phyloP scores from a whole-genome alignment of 352 stramenopile genomes.

The Saprolegnia diclina region DNA sequence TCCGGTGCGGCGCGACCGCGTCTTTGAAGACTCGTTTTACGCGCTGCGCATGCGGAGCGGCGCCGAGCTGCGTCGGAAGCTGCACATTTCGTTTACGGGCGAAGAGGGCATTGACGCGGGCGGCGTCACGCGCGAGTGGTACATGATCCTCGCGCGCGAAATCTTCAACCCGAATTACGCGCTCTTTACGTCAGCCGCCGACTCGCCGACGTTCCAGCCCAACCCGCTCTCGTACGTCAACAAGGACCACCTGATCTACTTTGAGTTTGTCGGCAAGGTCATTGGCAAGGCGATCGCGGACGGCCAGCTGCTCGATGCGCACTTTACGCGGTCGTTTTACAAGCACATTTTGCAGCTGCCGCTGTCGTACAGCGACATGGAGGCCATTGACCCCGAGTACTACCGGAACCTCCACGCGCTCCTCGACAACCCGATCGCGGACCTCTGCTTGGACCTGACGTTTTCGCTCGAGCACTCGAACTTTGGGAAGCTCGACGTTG shows the following conservation, averaged over 20 bases:
- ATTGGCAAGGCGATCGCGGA: constrained; percentile 99
- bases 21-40: constrained; percentile 99
- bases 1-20: constrained; percentile 90
- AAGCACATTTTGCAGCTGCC: constrained; percentile 98
- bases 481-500: constrained; percentile 83
- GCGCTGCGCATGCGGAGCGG: constrained; percentile 94
- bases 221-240: constrained; percentile 99
- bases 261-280: constrained; percentile 97
- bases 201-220: constrained; percentile 98
- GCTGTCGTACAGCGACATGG: constrained; percentile 98
- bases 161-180: constrained; percentile 99
- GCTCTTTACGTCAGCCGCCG: constrained; percentile 97
- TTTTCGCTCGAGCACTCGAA: constrained; percentile 90
- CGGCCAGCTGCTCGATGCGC: constrained; percentile 96
- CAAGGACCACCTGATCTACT: constrained; percentile 98
- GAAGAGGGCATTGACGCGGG: constrained; percentile 99
- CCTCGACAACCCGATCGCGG: constrained; percentile 77
- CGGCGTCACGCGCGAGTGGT: constrained; percentile 97
- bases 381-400: constrained; percentile 97
- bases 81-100: constrained; percentile 97
- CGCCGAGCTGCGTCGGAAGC: constrained; percentile 93
- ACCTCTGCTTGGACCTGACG: constrained; percentile 86
- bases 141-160: constrained; percentile 98
- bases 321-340: constrained; percentile 99
- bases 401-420: constrained; percentile 92